These are phyloP conservation scores for Epipyxis sp. DNA, from an alignment of 108 stramenopile genomes.

Conservation along the genomic window DNA sequence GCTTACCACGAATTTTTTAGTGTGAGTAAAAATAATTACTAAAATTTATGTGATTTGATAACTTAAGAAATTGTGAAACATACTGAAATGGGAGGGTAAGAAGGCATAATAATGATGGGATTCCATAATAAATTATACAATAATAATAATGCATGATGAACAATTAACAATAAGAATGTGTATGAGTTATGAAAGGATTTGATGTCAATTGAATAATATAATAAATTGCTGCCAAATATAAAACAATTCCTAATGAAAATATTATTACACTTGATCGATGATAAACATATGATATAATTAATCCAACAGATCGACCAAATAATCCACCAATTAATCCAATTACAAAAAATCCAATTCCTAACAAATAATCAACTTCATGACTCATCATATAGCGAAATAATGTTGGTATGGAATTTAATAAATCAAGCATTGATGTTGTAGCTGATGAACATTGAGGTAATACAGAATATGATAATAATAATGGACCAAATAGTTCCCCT, in stretches of 20 bases:
- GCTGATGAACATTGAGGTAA: neutral
- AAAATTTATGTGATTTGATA: no score
- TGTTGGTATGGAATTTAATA: neutral
- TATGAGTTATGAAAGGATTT: no score
- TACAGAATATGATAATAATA: neutral
- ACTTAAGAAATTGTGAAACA: no score
- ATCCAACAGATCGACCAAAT: neutral
- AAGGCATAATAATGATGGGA: no score
- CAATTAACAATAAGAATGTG: no score
- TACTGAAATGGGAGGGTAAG: no score
- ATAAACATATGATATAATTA: neutral
- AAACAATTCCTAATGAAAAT: neutral
- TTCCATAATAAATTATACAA: no score
- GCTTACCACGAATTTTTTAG: no score
- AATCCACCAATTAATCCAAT: neutral
- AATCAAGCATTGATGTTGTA: neutral
- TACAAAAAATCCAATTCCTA: neutral
- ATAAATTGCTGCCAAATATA: neutral
- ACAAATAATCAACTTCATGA: neutral
- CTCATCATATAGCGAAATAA: neutral
- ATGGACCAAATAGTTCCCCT: neutral
- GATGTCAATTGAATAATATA: neutral
- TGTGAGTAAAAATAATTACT: no score
- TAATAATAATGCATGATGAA: no score
- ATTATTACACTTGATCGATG: neutral